These are phyloP conservation scores for Dipteronia dyeriana DNA, from an alignment of 345 rosid species.

Conservation along the genomic window DNA sequence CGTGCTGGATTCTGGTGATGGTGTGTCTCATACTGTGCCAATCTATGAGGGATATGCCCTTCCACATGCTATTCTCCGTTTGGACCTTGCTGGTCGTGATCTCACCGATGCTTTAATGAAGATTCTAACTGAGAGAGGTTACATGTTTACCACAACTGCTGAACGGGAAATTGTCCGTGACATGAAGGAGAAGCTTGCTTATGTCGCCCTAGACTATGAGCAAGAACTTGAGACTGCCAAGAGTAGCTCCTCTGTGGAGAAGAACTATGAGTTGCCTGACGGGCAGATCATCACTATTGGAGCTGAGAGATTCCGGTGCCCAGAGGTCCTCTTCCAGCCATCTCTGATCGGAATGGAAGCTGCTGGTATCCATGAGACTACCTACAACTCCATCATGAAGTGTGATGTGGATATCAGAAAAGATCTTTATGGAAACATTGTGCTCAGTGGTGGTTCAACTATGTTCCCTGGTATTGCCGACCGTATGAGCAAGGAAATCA, in stretches of 20 bases:
- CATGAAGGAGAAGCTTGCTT: constrained; percentile 68
- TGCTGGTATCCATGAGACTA: constrained; percentile 67
- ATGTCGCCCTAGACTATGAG: constrained; percentile 63
- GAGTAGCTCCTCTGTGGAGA: constrained; percentile 64
- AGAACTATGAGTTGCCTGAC: constrained; percentile 66
- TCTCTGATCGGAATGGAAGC: constrained; percentile 68
- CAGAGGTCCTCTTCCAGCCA: constrained; percentile 70
- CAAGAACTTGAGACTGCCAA: constrained; percentile 64
- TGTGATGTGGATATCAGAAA: constrained; percentile 69
- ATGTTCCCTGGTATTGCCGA: constrained; percentile 68
- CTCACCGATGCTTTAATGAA: constrained; percentile 67
- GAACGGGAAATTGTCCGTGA: constrained; percentile 78
- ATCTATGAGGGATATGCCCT: constrained; percentile 67
- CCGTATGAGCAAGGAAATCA: constrained; percentile 65
- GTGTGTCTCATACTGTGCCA: constrained; percentile 70
- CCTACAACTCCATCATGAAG: constrained; percentile 68
- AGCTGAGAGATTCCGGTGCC: constrained; percentile 72
- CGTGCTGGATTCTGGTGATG: constrained; percentile 76
- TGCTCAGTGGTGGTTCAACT: constrained; percentile 62
- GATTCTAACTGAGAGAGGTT: constrained; percentile 67
- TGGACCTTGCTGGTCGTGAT: constrained; percentile 67
- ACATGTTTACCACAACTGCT: constrained; percentile 68
- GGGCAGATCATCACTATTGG: constrained; percentile 66
- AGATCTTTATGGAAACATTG: constrained; percentile 63
- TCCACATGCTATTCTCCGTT: constrained; percentile 63